phyloP scores from a whole-genome alignment of 148 eudicot species.

The Vaccinium darrowii region DNA sequence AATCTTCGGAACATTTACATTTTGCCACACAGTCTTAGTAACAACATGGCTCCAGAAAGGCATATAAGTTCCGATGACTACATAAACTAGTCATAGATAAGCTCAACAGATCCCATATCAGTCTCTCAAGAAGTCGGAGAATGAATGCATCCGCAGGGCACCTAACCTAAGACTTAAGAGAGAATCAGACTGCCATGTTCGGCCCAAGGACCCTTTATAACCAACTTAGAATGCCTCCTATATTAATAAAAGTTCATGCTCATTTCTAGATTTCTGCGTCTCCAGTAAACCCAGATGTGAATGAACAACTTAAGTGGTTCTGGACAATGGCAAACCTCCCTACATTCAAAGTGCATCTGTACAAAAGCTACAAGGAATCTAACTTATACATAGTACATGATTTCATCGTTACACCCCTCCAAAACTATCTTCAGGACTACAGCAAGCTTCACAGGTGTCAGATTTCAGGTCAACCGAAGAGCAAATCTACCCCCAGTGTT shows the following conservation, averaged over 20 bases:
- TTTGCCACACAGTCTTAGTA: not conserved
- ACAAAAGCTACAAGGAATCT: not conserved
- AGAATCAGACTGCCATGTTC: not conserved
- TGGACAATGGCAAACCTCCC: not conserved
- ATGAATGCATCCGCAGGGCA: not conserved
- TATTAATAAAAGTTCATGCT: not conserved
- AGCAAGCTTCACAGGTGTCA: not conserved
- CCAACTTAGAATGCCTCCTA: not conserved
- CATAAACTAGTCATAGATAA: not conserved
- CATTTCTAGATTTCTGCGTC: not conserved
- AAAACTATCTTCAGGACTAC: not conserved
- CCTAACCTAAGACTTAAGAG: not conserved
- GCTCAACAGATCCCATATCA: not conserved
- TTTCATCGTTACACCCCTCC: not conserved
- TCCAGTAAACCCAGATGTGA: not conserved
- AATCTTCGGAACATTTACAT: not conserved
- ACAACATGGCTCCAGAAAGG: not conserved
- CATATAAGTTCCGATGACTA: no score
- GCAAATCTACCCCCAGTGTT: not conserved
- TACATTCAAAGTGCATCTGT: not conserved
- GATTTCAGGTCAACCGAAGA: not conserved
- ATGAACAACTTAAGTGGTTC: not conserved
- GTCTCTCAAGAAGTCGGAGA: not conserved
- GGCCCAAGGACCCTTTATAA: not conserved
- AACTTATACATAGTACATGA: not conserved